Conservation (phyloP, 148 eudicot genomes). For the Diospyros lotus region DNA sequence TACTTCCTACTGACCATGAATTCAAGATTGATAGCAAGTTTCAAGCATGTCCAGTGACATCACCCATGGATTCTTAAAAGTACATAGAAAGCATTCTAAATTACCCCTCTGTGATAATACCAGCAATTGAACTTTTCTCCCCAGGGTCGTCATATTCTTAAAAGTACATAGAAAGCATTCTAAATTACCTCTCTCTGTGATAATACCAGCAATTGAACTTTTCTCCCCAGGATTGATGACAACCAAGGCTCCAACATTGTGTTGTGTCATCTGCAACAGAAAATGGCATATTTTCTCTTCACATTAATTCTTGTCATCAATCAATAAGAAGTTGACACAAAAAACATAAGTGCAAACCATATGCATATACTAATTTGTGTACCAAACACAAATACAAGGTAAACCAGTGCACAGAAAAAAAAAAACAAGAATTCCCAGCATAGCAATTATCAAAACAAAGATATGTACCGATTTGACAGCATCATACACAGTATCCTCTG, state of each 20-base stretch:
- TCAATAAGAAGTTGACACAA: background rate
- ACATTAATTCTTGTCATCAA: background rate
- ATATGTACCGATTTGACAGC: conserved; percentile 82
- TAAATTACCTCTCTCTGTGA: conserved; percentile 84
- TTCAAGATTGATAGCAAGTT: no score
- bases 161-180: background rate
- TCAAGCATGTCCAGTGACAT: no score
- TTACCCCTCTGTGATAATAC: conserved; percentile 94
- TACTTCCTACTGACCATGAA: no score
- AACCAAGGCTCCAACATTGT: conserved; percentile 95
- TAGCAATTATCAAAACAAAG: background rate
- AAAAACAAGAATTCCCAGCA: no score
- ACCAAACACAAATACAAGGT: no score
- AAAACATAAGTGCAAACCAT: no score
- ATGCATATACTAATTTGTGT: no score
- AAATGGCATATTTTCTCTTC: background rate
- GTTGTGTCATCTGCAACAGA: conserved; percentile 84
- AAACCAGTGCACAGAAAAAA: no score
- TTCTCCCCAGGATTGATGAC: conserved; percentile 86
- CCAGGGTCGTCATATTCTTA: conserved; percentile 46
- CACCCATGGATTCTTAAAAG: background rate
- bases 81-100: background rate
- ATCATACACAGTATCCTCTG: conserved; percentile 84
- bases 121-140: conserved; percentile 68
- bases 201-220: conserved; percentile 78